Conservation (phyloP, 805 yeast species). For the Wickerhamiella slavikovae region DNA sequence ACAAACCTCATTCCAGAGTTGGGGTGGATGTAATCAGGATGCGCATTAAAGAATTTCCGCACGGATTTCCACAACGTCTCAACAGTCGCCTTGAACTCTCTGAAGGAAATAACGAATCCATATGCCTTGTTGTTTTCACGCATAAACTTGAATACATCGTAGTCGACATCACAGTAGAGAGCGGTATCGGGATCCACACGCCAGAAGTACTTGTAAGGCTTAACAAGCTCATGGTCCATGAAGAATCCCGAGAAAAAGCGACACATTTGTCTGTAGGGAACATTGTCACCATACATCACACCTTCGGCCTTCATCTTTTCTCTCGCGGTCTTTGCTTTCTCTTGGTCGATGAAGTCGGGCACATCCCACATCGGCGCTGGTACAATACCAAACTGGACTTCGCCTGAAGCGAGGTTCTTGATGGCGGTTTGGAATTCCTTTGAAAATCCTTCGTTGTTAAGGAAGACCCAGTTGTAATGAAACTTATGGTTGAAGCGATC, state of each 20-base stretch:
- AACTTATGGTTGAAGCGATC: constrained; percentile 40
- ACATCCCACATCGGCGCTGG: constrained; percentile 44
- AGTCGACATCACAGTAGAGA: constrained; percentile 36
- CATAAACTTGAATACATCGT: constrained; percentile 42
- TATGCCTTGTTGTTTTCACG: constrained; percentile 30
- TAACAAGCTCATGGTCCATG: constrained; percentile 33
- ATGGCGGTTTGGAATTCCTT: constrained; percentile 32
- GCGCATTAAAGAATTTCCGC: constrained; percentile 22
- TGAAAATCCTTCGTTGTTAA: constrained; percentile 47
- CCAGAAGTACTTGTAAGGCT: constrained; percentile 46
- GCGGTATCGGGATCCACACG: constrained; percentile 50
- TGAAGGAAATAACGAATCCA: constrained; percentile 44
- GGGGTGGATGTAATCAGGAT: constrained; percentile 32
- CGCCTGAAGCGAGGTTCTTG: constrained; percentile 33
- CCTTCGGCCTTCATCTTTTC: constrained; percentile 22
- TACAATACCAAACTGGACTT: constrained; percentile 38
- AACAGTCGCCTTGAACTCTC: constrained; percentile 43
- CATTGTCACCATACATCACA: constrained; percentile 35
- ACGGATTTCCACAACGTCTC: constrained; percentile 38
- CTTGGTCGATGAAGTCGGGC: constrained; percentile 41
- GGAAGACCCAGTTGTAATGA: constrained; percentile 58
- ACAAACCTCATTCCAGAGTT: constrained; percentile 22
- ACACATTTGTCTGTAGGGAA: constrained; percentile 57
- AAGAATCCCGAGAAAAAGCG: constrained; percentile 59
- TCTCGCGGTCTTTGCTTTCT: constrained; percentile 25